phyloP scores from a whole-genome alignment of 2,329 filamentous ascomycete species.

The Aspergillus oerlinghausenensis region DNA sequence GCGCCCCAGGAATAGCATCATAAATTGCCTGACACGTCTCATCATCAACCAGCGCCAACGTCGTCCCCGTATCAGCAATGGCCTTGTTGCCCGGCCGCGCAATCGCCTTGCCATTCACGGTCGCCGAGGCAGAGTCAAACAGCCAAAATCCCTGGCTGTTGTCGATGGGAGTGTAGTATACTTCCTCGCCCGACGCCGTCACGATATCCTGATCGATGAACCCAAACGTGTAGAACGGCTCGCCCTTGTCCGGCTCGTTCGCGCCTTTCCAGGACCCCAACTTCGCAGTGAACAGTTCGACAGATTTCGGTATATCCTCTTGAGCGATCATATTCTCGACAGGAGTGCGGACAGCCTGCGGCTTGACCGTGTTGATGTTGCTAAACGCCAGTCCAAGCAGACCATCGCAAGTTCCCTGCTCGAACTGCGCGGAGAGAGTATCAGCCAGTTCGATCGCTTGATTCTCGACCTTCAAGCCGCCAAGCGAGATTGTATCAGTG shows the following conservation, averaged over 20 bases:
- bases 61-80: constrained; percentile 69
- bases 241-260: constrained; percentile 31
- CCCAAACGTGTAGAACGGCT: constrained; percentile 69
- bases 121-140: constrained; percentile 54
- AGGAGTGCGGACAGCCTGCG: constrained; percentile 53
- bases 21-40: constrained; percentile 59
- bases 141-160: constrained; percentile 65
- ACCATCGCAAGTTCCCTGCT: constrained; percentile 55
- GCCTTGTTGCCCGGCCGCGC: constrained; percentile 55
- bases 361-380: constrained; percentile 59
- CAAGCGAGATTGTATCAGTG: constrained; percentile 58
- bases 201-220: constrained; percentile 63
- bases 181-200: constrained; percentile 48
- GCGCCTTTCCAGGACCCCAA: constrained; percentile 55
- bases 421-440: constrained; percentile 55
- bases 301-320: constrained; percentile 48
- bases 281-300: constrained; percentile 61
- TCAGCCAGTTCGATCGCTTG: constrained; percentile 64
- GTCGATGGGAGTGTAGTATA: constrained; percentile 60
- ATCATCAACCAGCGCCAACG: constrained; percentile 62
- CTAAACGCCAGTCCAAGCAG: constrained; percentile 64
- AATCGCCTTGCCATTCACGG: constrained; percentile 54
- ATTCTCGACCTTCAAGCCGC: constrained; percentile 56
- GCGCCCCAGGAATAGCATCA: constrained; percentile 56
- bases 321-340: constrained; percentile 66